These are phyloP conservation scores for Neurospora tetraspora DNA, from an alignment of 495 filamentous ascomycete genomes.

Conservation along the genomic window DNA sequence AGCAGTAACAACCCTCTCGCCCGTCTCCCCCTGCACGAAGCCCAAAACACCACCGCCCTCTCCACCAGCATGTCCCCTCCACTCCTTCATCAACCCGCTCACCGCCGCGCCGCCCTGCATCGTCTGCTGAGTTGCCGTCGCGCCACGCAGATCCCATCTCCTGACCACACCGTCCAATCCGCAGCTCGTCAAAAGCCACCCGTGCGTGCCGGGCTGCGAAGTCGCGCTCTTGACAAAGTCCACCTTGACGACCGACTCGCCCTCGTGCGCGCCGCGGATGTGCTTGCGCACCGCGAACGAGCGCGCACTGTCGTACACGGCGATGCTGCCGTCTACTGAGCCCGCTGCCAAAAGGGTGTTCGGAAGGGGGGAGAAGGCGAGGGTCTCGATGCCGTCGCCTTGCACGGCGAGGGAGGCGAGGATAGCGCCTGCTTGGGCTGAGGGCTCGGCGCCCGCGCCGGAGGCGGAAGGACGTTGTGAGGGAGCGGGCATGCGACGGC, in stretches of 20 bases:
- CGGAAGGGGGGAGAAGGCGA: conserved; percentile 61
- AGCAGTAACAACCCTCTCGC: conserved; percentile 69
- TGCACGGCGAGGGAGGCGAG: conserved; percentile 59
- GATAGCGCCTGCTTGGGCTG: conserved; percentile 67
- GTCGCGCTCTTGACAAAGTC: conserved; percentile 59
- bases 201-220: conserved; percentile 2
- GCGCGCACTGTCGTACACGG: conserved; percentile 74
- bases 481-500: conserved; percentile 5
- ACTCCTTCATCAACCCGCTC: conserved; percentile 63
- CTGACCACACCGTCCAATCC: conserved; percentile 82
- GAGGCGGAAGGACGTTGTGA: neutral
- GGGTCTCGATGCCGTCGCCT: conserved; percentile 61
- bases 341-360: conserved; percentile 75
- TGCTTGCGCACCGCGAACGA: conserved; percentile 73
- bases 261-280: conserved; percentile 73
- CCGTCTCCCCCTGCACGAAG: conserved; percentile 65
- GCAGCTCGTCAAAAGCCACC: conserved; percentile 65
- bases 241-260: conserved; percentile 76
- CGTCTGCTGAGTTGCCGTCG: conserved; percentile 43
- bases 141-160: conserved; percentile 78
- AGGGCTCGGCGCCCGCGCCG: conserved; percentile 19
- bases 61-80: conserved; percentile 71
- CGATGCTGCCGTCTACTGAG: conserved; percentile 83
- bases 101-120: conserved; percentile 23
- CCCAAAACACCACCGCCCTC: conserved; percentile 84